Base-by-base conservation (phyloP, 176 grass and related monocot species). In the Pharus latifolius region DNA sequence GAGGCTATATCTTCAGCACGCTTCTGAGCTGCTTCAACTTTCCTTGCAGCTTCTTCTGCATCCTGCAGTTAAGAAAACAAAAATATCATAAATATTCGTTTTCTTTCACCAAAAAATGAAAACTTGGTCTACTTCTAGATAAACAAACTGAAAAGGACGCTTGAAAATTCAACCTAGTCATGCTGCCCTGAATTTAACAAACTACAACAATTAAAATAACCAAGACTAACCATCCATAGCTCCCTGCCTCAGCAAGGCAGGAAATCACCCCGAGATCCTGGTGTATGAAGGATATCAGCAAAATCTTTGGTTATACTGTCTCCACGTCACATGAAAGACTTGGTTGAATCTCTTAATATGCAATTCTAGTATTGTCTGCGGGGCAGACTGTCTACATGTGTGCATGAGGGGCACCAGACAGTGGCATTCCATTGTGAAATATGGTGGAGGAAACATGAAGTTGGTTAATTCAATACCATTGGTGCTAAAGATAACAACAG, bases 21-120 rank as follows among this genome's bases (percentile, higher is more conserved):
- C 64, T 92, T 96, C 67, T 28, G 62, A 62, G 72, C 79, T 48
- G 72, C 78, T 80, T 89, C 88, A 76, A 61, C 73, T 81, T 84
- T 96, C 50, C 63, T 76, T 25, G 72, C 54, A 49, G 88, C 60
- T 76, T 45, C 70, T 44, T 88, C 82, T 29, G 65, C 75, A 57
- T 89, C 83, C 88, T 92, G 65, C 57, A 83, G 11, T 75, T 10
- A 78, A 13, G 25, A 19, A 50, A 64, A 65, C 14, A 25, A 34
- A 65, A 7, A 29, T 40, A 4, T 60, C 43, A 50, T 42, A 78
- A 65, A 13, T 55, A 47, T 9, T 9, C 23, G 26, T 10, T 7
- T 7, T 5, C 20, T 47, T 38, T 54, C 2, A n/a, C 3, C 35
- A 6, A 7, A 26, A 55, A 20, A 52, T 7, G 27, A 13, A 61